Percentiles rank a stretch among this genome's conserved stretches.
Evolutionary conservation across 208 protist genomes (phyloP).

Genomic region (Balamuthia mandrillaris): DNA sequence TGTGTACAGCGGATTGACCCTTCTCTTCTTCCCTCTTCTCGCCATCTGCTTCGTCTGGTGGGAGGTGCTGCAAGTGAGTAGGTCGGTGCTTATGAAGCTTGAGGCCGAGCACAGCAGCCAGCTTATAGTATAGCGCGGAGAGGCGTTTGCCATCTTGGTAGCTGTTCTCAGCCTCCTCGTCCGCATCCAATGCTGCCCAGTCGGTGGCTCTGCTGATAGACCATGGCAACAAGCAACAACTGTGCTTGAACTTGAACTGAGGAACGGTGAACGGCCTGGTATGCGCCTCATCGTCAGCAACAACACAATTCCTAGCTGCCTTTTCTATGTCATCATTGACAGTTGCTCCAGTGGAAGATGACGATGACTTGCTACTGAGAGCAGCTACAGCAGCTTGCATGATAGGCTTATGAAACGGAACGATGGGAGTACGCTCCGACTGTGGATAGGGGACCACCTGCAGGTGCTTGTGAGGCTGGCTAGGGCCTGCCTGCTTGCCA

Average conservation of each 20-base stretch:
- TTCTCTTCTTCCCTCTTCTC: background rate
- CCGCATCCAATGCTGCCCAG: background rate
- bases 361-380: too few species aligned
- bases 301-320: background rate
- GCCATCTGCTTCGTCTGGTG: background rate
- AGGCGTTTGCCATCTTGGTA: too few species aligned
- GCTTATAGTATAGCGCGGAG: too few species aligned
- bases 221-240: background rate
- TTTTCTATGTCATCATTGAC: too few species aligned
- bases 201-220: background rate
- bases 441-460: conserved; percentile 3
- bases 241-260: background rate
- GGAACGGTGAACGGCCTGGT: background rate
- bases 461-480: conserved; percentile 34
- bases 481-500: background rate
- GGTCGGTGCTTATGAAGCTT: background rate
- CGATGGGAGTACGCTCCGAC: background rate
- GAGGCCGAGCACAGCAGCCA: background rate
- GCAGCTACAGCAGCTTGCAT: too few species aligned
- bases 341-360: too few species aligned
- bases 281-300: background rate
- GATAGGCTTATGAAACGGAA: too few species aligned
- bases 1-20: background rate
- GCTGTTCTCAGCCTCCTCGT: too few species aligned
- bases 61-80: background rate